These are phyloP conservation scores for Suhomyces maxii DNA, from an alignment of 1,139 yeast genomes.

Conservation along the genomic window DNA sequence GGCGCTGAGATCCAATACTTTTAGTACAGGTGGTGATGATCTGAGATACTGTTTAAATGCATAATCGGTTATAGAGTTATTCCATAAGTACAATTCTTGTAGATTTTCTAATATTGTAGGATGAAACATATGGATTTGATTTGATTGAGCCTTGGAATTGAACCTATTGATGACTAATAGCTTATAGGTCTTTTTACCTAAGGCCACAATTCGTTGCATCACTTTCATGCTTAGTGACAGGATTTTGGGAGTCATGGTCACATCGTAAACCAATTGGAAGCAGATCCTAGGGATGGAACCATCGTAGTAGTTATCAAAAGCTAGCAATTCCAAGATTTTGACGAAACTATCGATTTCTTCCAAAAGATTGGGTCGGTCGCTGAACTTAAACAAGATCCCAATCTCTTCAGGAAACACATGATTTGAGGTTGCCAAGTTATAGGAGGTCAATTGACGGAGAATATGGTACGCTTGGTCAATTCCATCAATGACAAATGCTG, in stretches of 20 bases:
- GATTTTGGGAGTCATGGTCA: slow-evolving; percentile 7
- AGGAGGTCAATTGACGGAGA: slow-evolving; percentile 14
- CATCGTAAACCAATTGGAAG: slow-evolving; percentile 18
- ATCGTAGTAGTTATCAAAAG: slow-evolving; percentile 19
- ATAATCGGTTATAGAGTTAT: slow-evolving; percentile 18
- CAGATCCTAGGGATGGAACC: slow-evolving; percentile 14
- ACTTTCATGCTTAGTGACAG: slow-evolving; percentile 11
- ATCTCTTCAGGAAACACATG: slow-evolving; percentile 19
- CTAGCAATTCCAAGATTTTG: slow-evolving; percentile 20
- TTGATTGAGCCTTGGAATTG: slow-evolving; percentile 5
- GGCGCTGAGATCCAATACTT: slow-evolving; percentile 20
- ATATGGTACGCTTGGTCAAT: slow-evolving; percentile 16
- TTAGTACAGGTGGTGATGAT: slow-evolving; percentile 10
- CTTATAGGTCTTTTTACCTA: slow-evolving; percentile 17
- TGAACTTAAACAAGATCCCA: slow-evolving; percentile 13
- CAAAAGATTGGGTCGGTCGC: not conserved
- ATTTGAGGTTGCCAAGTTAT: slow-evolving; percentile 9
- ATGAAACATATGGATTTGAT: slow-evolving; percentile 3
- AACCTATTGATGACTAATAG: slow-evolving; percentile 17
- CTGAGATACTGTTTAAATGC: slow-evolving; percentile 9
- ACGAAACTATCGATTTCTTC: slow-evolving; percentile 11
- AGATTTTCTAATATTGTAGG: slow-evolving; percentile 17
- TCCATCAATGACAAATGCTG: slow-evolving; percentile 12
- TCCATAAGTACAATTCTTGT: slow-evolving; percentile 21
- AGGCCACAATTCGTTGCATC: slow-evolving; percentile 16